Evolutionary conservation across 177 flowering plant species (phyloP), one percentile per base, ranked within the genome.

Genomic region (Vitis hybrid): DNA sequence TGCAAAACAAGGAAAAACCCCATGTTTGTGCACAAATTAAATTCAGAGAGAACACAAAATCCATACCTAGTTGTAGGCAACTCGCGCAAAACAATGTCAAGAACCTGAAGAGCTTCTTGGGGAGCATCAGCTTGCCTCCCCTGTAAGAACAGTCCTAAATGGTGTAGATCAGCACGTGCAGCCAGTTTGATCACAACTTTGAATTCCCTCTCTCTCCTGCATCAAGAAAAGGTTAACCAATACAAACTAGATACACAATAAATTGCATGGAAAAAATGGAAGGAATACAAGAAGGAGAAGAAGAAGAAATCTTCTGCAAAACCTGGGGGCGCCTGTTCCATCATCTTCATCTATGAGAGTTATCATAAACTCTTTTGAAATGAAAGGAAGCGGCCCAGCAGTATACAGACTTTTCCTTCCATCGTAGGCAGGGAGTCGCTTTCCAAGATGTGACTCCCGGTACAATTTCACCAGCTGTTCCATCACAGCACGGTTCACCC

Each of bases 381-480:
- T 56, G 69, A 96, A 96, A 18, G 99, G 99, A 8, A 96, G 86
- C 2, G 92, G 89, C 3, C 98, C 92, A 59, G 99, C 99, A 51
- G 99, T 96, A 65, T 93, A 96, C 2, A 96, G 83, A 83, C 97
- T 89, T 83, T 94, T 96, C 51, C 97, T 76, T 0, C 99, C 99
- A 87, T 96, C 99, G 83, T 96, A 96, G 57, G 91, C 99, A 55
- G 99, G 99, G 68, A 93, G 93, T 49, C 98, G 75, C 70, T 57
- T 86, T 22, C 97, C 99, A 67, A 96, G 91, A 79, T 92, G 97
- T 2, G 99, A 92, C 1, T 85, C 91, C 33, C 71, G 62, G 29
- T 94, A 88, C 49, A 85, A 62, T 16, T 68, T 81, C 33, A 94
- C 97, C 60, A 96, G 86, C 74, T 86, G 86, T 33, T 71, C 81